These are phyloP conservation scores for Fusarium sp. DNA, from an alignment of 2,329 filamentous ascomycete species.

Conservation along the genomic window DNA sequence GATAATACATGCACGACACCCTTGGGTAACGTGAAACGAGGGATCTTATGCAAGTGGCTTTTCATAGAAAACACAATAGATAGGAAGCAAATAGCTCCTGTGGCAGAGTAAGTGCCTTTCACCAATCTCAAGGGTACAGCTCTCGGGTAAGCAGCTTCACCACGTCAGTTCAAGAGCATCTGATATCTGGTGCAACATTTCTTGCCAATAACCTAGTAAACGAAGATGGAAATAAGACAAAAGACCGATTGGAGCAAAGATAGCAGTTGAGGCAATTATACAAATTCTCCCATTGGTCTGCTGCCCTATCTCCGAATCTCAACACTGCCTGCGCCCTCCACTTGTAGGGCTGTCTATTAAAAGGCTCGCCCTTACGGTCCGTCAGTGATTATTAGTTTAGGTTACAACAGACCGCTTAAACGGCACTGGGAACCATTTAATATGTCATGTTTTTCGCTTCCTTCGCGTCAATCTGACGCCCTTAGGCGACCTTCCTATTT, in stretches of 20 bases:
- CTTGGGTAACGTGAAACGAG: fast-evolving
- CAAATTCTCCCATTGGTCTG: background rate
- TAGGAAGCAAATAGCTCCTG: background rate
- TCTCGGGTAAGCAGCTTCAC: background rate
- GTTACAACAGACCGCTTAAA: background rate
- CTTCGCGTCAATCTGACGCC: conserved; percentile 14
- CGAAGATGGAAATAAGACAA: background rate
- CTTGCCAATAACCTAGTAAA: background rate
- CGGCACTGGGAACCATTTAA: background rate
- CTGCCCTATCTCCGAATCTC: background rate
- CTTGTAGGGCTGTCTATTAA: background rate
- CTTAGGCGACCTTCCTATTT: conserved; percentile 18
- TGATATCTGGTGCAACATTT: background rate
- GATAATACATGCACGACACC: no score
- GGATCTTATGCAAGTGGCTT: fast-evolving
- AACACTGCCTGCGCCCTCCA: conserved; percentile 9
- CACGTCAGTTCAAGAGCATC: background rate
- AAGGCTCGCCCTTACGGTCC: background rate
- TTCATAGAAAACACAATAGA: background rate
- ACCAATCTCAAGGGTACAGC: fast-evolving
- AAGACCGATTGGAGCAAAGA: background rate
- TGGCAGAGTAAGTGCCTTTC: background rate
- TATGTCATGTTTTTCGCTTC: background rate
- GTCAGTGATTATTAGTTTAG: background rate
- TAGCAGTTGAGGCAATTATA: background rate